These are phyloP conservation scores for Aphanomyces stellatus DNA, from an alignment of 352 stramenopile genomes.

Conservation along the genomic window DNA sequence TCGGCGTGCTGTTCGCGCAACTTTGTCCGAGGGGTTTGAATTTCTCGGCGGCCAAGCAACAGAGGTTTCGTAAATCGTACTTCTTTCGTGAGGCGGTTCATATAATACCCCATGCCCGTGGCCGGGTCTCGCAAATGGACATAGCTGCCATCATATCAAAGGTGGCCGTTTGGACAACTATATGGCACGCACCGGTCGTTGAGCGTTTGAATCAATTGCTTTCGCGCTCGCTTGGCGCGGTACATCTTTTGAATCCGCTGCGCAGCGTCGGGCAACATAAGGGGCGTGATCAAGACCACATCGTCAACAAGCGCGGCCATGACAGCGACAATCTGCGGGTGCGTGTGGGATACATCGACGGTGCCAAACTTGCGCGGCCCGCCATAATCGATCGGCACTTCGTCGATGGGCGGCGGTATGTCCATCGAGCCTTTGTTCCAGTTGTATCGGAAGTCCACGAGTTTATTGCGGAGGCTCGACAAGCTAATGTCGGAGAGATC, in stretches of 20 bases:
- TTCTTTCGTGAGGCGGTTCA: conserved; percentile 29
- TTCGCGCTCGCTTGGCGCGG: conserved; percentile 32
- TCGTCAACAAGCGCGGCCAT: conserved; percentile 36
- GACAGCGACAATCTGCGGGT: conserved; percentile 48
- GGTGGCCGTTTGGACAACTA: too few species aligned
- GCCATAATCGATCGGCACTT: conserved; percentile 2
- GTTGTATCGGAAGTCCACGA: conserved; percentile 15
- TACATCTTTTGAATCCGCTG: conserved; percentile 51
- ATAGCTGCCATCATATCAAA: too few species aligned
- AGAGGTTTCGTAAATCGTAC: conserved; percentile 27
- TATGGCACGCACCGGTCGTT: conserved; percentile 32
- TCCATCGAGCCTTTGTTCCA: background rate
- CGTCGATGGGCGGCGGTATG: background rate
- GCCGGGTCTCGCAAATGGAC: conserved; percentile 30
- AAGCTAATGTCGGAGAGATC: conserved; percentile 10
- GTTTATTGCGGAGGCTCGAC: background rate
- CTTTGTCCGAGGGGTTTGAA: conserved; percentile 1
- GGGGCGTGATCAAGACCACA: conserved; percentile 26
- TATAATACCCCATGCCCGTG: conserved; percentile 54
- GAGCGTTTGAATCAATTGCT: conserved; percentile 29
- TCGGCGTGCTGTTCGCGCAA: conserved; percentile 1
- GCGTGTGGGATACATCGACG: conserved; percentile 55
- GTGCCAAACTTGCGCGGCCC: conserved; percentile 21
- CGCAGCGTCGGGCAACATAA: conserved; percentile 36
- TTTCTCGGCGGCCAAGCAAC: conserved; percentile 16